Percentiles rank a stretch among this genome's conserved stretches.
These are phyloP conservation scores for Metarhizium anisopliae DNA, from an alignment of 2,329 filamentous ascomycete species.

Conservation along the genomic window DNA sequence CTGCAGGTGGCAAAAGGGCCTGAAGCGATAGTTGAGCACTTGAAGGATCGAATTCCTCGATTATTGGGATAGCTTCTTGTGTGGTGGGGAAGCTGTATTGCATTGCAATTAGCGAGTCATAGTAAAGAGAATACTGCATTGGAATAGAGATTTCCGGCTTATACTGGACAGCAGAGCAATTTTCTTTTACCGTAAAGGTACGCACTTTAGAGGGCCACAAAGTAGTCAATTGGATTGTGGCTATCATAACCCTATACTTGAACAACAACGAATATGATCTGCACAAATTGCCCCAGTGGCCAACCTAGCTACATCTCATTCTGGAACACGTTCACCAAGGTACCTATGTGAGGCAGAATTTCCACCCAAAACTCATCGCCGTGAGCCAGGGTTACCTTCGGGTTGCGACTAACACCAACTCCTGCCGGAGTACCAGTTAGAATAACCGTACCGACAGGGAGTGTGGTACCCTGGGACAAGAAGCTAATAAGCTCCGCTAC, in stretches of 20 bases:
- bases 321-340: slow-evolving; percentile 22
- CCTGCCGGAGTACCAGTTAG: slow-evolving; percentile 35
- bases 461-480: slow-evolving; percentile 33
- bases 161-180: too few species aligned
- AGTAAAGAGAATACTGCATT: too few species aligned
- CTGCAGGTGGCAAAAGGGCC: neutral
- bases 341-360: slow-evolving; percentile 33
- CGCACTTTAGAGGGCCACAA: neutral
- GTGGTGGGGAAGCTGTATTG: neutral
- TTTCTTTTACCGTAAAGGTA: too few species aligned
- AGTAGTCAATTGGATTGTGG: neutral
- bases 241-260: neutral
- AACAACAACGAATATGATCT: neutral
- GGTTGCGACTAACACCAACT: slow-evolving; percentile 28
- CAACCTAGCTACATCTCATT: slow-evolving; percentile 5
- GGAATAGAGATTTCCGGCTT: too few species aligned
- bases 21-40: neutral
- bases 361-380: slow-evolving; percentile 35
- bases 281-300: too few species aligned
- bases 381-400: slow-evolving; percentile 26
- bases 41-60: neutral
- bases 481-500: slow-evolving; percentile 36
- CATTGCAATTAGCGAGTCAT: neutral
- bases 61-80: neutral
- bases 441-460: slow-evolving; percentile 31